Base-by-base conservation (phyloP, 495 filamentous ascomycete genomes). In the Hyaloscypha bicolor region DNA sequence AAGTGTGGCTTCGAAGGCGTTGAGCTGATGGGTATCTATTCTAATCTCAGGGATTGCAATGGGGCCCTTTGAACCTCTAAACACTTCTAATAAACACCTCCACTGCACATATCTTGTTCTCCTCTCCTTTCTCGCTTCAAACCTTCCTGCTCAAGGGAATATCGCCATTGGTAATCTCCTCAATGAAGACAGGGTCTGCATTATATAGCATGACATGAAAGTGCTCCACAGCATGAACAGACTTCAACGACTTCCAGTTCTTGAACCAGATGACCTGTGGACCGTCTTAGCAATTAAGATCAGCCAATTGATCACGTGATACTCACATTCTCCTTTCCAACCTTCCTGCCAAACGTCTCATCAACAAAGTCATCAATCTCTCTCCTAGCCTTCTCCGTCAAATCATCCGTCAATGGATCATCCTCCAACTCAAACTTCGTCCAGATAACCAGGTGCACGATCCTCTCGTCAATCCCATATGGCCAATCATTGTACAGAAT, bases 401-500 rank as follows among this genome's bases (percentile, higher is more conserved):
- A 73, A 67, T 91, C 86, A 32, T 81, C 88, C 3, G 87, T 93
- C 25, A 64, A 79, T 2, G 83, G 82, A 71, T 90, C 87, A 45
- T 91, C 85, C 69, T 90, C 86, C 39, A 94, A 37, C 62, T 58
- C 68, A 48, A 96, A 96, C 76, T 96, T 96, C n/a, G 90, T 93
- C 93, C 93, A 97, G 11, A 96, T 85, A 19, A 95, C 91, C 25
- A 96, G 78, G 73, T 97, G 93, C 9, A 93, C 86, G 62, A 97
- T 93, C 64, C 81, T 81, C 37, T 79, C 70, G 65, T 93, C 91
- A 62, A 96, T 79, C 0, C 92, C 93, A 70, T 96, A 96, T 3
- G 93, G 93, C 92, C 93, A 97, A 81, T 97, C 93, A 72, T 97
- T 96, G 78, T 86, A 86, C 22, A 96, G 76, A 48, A 94, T 87